phyloP scores from a whole-genome alignment of 169 alveolate species.

The Cardiosporidium cionae region DNA sequence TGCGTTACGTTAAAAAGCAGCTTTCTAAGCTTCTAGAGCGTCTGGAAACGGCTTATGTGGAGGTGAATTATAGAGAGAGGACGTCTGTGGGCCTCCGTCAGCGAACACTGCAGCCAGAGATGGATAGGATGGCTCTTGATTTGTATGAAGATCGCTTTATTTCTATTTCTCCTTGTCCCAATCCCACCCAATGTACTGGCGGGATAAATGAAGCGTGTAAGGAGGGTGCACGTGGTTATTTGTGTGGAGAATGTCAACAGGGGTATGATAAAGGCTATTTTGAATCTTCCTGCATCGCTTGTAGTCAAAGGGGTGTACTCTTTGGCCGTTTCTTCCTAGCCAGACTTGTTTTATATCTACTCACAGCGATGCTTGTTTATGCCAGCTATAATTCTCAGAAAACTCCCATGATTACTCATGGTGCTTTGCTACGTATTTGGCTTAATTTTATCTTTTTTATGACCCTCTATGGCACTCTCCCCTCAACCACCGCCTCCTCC shows the following conservation, averaged over 20 bases:
- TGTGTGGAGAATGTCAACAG: slow-evolving; percentile 30
- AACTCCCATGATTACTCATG: slow-evolving; percentile 23
- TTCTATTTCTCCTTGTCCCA: slow-evolving; percentile 31
- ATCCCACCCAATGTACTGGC: slow-evolving; percentile 29
- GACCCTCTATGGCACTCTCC: slow-evolving; percentile 24
- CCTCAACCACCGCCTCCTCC: slow-evolving; percentile 18
- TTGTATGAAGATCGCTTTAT: slow-evolving; percentile 32
- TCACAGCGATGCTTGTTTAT: slow-evolving; percentile 23
- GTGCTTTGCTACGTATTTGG: slow-evolving; percentile 26
- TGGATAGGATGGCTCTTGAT: neutral
- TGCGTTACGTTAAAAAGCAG: neutral
- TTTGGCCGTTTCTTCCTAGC: neutral
- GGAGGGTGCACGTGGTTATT: slow-evolving; percentile 31
- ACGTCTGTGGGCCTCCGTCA: neutral
- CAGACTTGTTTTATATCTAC: slow-evolving; percentile 16
- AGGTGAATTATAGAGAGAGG: neutral
- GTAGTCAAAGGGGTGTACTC: slow-evolving; percentile 15
- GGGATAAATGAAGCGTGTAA: slow-evolving; percentile 25
- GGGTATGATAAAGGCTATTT: slow-evolving; percentile 14
- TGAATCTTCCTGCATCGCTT: slow-evolving; percentile 14
- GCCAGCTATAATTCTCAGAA: slow-evolving; percentile 15
- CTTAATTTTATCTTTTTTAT: slow-evolving; percentile 19
- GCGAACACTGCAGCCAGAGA: neutral
- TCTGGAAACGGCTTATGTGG: neutral
- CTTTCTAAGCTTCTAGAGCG: neutral